These are phyloP conservation scores for Albizia julibrissin DNA, from an alignment of 306 rosid species.

Conservation along the genomic window DNA sequence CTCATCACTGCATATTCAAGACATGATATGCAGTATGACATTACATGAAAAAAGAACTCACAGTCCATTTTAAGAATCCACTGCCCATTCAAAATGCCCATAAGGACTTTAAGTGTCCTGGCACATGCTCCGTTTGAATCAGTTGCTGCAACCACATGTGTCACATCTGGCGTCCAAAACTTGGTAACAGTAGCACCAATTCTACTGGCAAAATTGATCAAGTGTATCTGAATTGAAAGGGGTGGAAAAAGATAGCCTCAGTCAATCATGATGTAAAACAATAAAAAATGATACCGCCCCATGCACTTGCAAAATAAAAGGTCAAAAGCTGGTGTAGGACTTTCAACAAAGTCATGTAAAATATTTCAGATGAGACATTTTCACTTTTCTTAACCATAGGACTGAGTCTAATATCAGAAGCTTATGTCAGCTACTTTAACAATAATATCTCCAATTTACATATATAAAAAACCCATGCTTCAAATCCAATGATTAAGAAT, in stretches of 20 bases:
- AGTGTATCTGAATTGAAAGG: slow-evolving; percentile 49
- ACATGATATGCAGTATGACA: background rate
- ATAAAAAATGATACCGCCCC: background rate
- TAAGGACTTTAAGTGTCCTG: slow-evolving; percentile 78
- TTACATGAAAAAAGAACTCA: slow-evolving; percentile 37
- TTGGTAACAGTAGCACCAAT: slow-evolving; percentile 68
- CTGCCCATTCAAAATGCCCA: slow-evolving; percentile 79
- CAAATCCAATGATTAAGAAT: background rate
- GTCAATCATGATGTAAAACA: slow-evolving; percentile 3
- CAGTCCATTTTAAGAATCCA: slow-evolving; percentile 89
- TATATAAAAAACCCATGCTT: background rate
- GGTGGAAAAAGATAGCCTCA: background rate
- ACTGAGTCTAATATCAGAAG: background rate
- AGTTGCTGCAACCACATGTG: slow-evolving; percentile 82
- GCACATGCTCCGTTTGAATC: slow-evolving; percentile 83
- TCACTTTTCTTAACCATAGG: background rate
- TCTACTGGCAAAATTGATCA: slow-evolving; percentile 60
- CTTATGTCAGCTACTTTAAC: background rate
- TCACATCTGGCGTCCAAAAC: slow-evolving; percentile 74
- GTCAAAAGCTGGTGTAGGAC: background rate
- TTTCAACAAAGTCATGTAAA: background rate
- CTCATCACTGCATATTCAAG: background rate
- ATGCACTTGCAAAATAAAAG: background rate
- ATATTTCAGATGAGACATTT: background rate
- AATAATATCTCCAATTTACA: background rate